Conservation (phyloP, 345 rosid species). For the Cardamine occulta region DNA sequence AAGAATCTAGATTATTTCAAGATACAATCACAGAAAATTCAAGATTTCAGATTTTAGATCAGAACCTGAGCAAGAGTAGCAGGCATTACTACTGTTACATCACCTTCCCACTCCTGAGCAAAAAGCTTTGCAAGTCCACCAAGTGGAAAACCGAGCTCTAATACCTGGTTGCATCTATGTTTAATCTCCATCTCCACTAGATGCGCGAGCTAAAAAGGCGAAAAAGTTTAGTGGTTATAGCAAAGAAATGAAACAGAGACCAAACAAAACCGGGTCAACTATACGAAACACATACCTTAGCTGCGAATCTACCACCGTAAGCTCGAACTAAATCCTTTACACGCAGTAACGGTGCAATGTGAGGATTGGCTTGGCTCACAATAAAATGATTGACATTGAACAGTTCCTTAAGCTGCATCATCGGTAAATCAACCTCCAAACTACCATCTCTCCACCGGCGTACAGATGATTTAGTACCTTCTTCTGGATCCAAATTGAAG, state of each 20-base stretch:
- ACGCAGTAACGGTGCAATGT: slow-evolving; percentile 82
- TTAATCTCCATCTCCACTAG: slow-evolving; percentile 97
- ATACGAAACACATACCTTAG: slow-evolving; percentile 66
- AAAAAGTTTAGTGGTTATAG: neutral
- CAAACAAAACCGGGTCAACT: neutral
- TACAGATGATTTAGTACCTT: slow-evolving; percentile 59
- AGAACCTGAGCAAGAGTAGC: slow-evolving; percentile 95
- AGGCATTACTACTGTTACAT: slow-evolving; percentile 96
- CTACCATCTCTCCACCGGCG: slow-evolving; percentile 99
- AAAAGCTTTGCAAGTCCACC: slow-evolving; percentile 93
- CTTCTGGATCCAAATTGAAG: slow-evolving; percentile 80
- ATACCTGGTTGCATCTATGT: slow-evolving; percentile 85
- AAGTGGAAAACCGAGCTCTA: slow-evolving; percentile 91
- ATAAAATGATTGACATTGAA: slow-evolving; percentile 98
- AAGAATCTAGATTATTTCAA: slow-evolving; percentile 26
- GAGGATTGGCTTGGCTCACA: slow-evolving; percentile 99
- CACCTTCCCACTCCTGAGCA: slow-evolving; percentile 99
- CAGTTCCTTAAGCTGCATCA: slow-evolving; percentile 96
- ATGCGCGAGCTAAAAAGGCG: slow-evolving; percentile 65
- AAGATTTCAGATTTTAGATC: slow-evolving; percentile 14
- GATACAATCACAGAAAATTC: neutral
- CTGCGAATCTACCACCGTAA: slow-evolving; percentile 92
- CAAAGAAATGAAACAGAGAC: neutral
- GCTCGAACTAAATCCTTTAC: slow-evolving; percentile 82
- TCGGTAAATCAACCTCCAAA: slow-evolving; percentile 95